Evolutionary conservation across 495 filamentous ascomycete species (phyloP), one percentile per base, ranked within the genome.

Genomic region (Annulohypoxylon maeteangense): DNA sequence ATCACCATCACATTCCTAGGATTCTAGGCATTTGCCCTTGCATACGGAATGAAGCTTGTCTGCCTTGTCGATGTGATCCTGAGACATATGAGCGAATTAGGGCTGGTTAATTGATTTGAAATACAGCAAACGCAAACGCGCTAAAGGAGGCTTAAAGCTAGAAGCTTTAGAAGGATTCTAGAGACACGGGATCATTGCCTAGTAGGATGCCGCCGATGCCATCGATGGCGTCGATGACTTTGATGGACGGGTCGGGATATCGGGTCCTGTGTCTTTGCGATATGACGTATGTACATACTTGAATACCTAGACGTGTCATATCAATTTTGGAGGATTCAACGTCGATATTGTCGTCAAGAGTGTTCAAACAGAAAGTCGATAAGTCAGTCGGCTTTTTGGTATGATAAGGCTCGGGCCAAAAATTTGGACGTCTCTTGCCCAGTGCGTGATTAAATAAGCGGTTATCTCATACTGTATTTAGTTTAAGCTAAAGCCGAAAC

Each of bases 131-230:
- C 16, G 40, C 22, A 32, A 23, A 27, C 16, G 10, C 22, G 8
- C n/a, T 22, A 20, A 1, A 25, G 11, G 22, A 38, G n/a, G 25
- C 20, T 29, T 34, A 11, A 48, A 5, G 29, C 57, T 68, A 62
- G 56, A 62, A 68, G 65, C 57, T 48, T 62, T 68, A 20, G 57
- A 68, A 67, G 56, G 47, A 47, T 67, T 67, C 56, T 32, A 61
- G 16, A 45, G 62, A 51, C 51, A 34, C 36, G 25, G 16, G 55
- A 20, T 29, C 20, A 58, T 27, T 20, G 6, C 27, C 27, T 29
- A 29, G 27, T 10, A 22, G 55, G 32, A 40, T 42, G 10, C 27
- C 23, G 23, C 7, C 3, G 22, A 23, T 27, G 11, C 16, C 20
- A 29, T 32, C 2, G 50, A 53, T 53, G 25, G 23, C 23, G 23